Evolutionary conservation across 495 filamentous ascomycete genomes (phyloP).

Genomic region (Neurospora tetrasperma): DNA sequence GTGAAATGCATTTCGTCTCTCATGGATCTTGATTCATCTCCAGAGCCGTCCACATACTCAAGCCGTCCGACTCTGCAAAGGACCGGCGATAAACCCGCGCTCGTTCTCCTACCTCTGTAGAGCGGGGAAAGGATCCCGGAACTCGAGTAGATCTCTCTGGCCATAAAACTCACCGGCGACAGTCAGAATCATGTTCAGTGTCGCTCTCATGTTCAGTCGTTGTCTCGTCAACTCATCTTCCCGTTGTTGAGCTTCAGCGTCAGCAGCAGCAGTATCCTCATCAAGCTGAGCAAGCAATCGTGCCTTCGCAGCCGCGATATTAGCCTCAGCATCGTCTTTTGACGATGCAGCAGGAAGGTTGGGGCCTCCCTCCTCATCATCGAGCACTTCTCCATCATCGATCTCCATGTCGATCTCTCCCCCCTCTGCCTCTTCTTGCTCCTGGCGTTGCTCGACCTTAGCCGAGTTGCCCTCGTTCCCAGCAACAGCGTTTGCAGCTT

Average conservation of each 20-base stretch:
- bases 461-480: constrained; percentile 1
- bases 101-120: constrained; percentile 7
- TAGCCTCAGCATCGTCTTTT: constrained; percentile 23
- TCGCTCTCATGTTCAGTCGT: constrained; percentile 40
- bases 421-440: constrained; percentile 16
- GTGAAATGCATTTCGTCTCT: neutral
- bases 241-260: neutral
- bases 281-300: constrained; percentile 43
- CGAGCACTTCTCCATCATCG: constrained; percentile 37
- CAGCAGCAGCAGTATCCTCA: neutral
- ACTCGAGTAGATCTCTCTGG: constrained; percentile 74
- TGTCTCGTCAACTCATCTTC: constrained; percentile 5
- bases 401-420: constrained; percentile 36
- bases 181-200: constrained; percentile 86
- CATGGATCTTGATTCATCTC: neutral
- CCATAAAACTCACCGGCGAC: constrained; percentile 85
- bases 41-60: neutral
- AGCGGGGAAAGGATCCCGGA: constrained; percentile 44
- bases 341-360: constrained; percentile 10
- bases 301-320: constrained; percentile 50
- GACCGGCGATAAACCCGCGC: neutral
- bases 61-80: neutral
- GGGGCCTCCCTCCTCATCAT: constrained; percentile 9
- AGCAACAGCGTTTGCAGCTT: constrained; percentile 1
- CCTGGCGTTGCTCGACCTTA: constrained; percentile 10